Conservation (phyloP, 495 filamentous ascomycete genomes). For the Parachaetomium inaequale region DNA sequence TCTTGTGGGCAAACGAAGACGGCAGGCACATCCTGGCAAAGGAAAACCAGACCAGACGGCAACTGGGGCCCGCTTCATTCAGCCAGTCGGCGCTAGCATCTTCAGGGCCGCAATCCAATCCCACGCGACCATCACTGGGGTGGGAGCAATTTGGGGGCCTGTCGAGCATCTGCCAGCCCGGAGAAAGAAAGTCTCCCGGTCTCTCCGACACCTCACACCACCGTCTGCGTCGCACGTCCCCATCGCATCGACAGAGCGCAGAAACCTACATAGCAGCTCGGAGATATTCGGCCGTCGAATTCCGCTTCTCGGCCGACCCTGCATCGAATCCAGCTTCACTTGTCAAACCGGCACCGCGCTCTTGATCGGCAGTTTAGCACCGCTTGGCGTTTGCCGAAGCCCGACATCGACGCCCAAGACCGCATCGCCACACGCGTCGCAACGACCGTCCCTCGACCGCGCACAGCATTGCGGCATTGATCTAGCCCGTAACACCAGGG, state of each 20-base stretch:
- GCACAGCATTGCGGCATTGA: not conserved
- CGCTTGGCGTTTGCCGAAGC: not conserved
- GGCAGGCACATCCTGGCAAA: not conserved
- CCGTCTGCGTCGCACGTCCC: not conserved
- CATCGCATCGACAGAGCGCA: not conserved
- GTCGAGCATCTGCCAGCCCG: not conserved
- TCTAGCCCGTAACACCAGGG: not conserved
- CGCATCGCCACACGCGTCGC: not conserved
- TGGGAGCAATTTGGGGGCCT: not conserved
- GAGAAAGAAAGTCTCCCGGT: not conserved
- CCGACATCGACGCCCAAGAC: not conserved
- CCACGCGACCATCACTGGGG: constrained; percentile 9
- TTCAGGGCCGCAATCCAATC: constrained; percentile 17
- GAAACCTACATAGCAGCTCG: not conserved
- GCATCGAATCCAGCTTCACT: not conserved
- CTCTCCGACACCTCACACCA: not conserved
- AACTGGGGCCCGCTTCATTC: not conserved
- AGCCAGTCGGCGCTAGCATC: constrained; percentile 5
- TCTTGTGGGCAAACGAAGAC: not conserved
- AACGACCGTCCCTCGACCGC: not conserved
- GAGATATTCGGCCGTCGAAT: not conserved
- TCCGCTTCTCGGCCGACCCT: not conserved
- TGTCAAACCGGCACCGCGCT: not conserved
- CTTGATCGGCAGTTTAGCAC: not conserved
- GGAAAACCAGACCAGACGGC: not conserved